Evolutionary conservation across 2,329 filamentous ascomycete species (phyloP), one percentile per base, ranked within the genome.

Genomic region (Polychaeton citri): DNA sequence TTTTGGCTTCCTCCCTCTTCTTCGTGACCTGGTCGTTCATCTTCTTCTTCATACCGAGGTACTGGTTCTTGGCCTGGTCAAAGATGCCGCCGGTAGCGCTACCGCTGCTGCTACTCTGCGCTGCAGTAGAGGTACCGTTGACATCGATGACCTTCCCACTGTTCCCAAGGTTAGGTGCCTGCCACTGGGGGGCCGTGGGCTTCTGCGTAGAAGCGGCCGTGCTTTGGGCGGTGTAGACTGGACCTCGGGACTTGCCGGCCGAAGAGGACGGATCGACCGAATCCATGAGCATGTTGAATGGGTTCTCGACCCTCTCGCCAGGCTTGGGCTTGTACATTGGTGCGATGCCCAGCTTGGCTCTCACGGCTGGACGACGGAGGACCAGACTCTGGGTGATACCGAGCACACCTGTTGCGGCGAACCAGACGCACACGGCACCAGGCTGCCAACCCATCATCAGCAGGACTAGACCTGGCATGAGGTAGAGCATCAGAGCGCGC

Each of bases 401-500:
- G n/a, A 65, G 40, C 6, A 57, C 28, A 39, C 59, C 53, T 3
- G 65, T 59, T 10, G 59, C 44, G 35, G 70, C 55, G 59, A 84
- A 81, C 60, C 74, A 79, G 19, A 81, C 50, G 50, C 80, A 76
- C 2, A 81, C 54, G 15, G 63, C 66, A 17, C 71, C 66, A 0
- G 74, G 69, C 52, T 71, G 68, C 41, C 59, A 70, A 9, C 60
- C 48, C 35, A 74, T 76, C 50, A 81, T 62, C 4, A 60, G 2
- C 19, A 72, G 57, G 6, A 72, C 64, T 2, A 79, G 21, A 5
- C 55, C 42, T 2, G 79, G 76, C 19, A 82, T 46, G 28, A 60
- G 57, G 36, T 61, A 64, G 21, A 63, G 47, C 42, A 73, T 49
- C 5, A 61, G 35, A 21, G 58, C 63, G 39, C 55, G 51, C 41